Conservation (phyloP, 2,329 filamentous ascomycete genomes). For the Arthrobotrys entomopaga region DNA sequence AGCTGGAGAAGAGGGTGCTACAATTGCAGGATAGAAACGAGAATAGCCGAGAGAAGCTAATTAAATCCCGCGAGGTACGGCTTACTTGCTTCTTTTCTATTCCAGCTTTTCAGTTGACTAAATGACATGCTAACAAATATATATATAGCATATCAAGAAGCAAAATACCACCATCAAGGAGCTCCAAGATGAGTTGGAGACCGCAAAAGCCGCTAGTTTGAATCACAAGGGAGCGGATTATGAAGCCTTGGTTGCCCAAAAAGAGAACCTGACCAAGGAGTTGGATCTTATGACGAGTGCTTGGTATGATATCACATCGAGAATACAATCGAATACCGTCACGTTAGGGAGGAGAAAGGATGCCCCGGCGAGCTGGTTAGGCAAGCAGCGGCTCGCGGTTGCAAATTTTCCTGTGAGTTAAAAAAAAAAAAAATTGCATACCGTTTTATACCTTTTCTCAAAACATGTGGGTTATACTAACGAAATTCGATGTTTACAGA, state of each 20-base stretch:
- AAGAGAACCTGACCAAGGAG: conserved; percentile 79
- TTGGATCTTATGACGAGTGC: conserved; percentile 82
- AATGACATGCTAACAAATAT: conserved; percentile 28
- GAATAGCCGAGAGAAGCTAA: conserved; percentile 58
- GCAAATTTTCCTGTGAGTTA: conserved; percentile 51
- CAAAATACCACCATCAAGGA: conserved; percentile 60
- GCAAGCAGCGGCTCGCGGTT: conserved; percentile 73
- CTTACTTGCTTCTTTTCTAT: background rate
- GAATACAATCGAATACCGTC: conserved; percentile 84
- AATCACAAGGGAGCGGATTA: conserved; percentile 59
- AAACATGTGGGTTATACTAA: conserved; percentile 8
- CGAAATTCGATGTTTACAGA: conserved; percentile 3
- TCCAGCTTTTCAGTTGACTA: conserved; percentile 3
- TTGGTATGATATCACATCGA: conserved; percentile 83
- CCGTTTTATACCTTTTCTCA: background rate
- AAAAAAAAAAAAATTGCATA: too few species aligned
- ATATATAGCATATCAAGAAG: conserved; percentile 59
- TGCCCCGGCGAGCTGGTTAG: conserved; percentile 81
- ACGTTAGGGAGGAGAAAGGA: conserved; percentile 79
- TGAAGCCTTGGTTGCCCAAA: conserved; percentile 60
- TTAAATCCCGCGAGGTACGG: conserved; percentile 58
- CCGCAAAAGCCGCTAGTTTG: conserved; percentile 52
- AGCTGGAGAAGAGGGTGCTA: conserved; percentile 58
- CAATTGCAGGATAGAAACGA: conserved; percentile 60
- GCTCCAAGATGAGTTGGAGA: conserved; percentile 59